phyloP scores from a whole-genome alignment of 1,139 yeast species.

The Sugiyamaella pinicola region DNA sequence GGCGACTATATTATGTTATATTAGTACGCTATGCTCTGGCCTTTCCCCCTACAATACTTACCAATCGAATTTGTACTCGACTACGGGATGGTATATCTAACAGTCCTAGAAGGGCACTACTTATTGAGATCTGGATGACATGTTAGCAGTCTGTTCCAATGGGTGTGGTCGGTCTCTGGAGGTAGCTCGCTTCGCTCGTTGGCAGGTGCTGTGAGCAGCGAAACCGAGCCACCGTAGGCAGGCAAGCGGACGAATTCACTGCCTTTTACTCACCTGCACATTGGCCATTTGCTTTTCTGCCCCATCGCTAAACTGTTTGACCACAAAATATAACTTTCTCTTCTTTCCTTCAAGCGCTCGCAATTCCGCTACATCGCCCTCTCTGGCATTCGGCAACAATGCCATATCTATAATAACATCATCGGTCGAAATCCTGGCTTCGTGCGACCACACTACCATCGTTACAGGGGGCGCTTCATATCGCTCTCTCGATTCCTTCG shows the following conservation, averaged over 20 bases:
- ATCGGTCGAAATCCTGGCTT: slow-evolving; percentile 57
- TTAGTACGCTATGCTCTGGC: slow-evolving; percentile 3
- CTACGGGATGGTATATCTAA: slow-evolving; percentile 71
- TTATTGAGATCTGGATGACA: slow-evolving; percentile 52
- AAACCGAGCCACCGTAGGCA: too few relatives aligned
- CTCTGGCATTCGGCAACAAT: slow-evolving; percentile 59
- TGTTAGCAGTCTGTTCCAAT: too few relatives aligned
- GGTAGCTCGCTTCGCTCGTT: too few relatives aligned
- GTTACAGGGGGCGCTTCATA: slow-evolving; percentile 27
- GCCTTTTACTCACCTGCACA: slow-evolving; percentile 35
- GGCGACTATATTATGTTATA: slow-evolving; percentile 6
- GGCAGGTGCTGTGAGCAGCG: too few relatives aligned
- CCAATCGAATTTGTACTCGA: slow-evolving; percentile 58
- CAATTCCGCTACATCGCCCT: slow-evolving; percentile 78
- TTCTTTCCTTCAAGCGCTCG: slow-evolving; percentile 44
- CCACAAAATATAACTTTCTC: slow-evolving; percentile 50
- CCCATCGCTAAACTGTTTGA: slow-evolving; percentile 45
- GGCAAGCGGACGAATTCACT: too few relatives aligned
- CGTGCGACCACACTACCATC: slow-evolving; percentile 63
- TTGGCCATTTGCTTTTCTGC: slow-evolving; percentile 38
- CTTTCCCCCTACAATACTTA: slow-evolving; percentile 30
- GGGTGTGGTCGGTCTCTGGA: too few relatives aligned
- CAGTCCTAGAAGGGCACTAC: slow-evolving; percentile 60
- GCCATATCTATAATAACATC: slow-evolving; percentile 64
- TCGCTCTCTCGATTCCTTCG: slow-evolving; percentile 25